Evolutionary conservation across 441 rosid genomes (phyloP), one percentile per base, ranked within the genome.

Genomic region (Sinapis alba): DNA sequence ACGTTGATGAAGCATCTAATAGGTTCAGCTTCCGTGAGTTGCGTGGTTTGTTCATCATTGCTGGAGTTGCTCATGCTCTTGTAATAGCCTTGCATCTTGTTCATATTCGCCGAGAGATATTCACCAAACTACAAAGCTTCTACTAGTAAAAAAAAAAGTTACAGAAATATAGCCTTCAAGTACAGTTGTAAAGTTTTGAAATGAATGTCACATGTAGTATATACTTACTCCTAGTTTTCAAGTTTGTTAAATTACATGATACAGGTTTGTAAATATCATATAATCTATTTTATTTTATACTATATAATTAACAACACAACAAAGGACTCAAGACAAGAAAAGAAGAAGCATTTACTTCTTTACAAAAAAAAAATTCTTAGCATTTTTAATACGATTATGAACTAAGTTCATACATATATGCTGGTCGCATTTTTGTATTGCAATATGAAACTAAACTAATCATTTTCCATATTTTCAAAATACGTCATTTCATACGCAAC

Each of bases 41-140:
- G 26, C 68, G 76, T 0, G 76, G 80, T 18, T 71, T 77, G 80
- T 77, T 77, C 76, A 71, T 77, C 24, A 77, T 77, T 32, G 72
- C 72, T 0, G 80, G 80, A 24, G 58, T 47, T 12, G 67, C 80
- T 65, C 72, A 71, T 50, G 68, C 32, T 45, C 24, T 77, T 32
- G 80, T 65, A 15, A 9, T 77, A 32, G 20, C 72, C 26, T 0
- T 77, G 7, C 73, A 72, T 41, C 60, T 78, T 6, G 53, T 53
- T 67, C 57, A 71, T 43, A 47, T 58, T 1, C 68, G 80, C 6
- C 62, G 2, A 45, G 72, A 65, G 62, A 50, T 76, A 54, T 18
- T 65, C 34, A 45, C 62, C 70, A 77, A 77, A 71, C 24, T 76
- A 1, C 56, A 38, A 54, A 60, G 54, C n/a, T 60, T 60, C 24